Base-by-base conservation (phyloP, 2,329 filamentous ascomycete species). In the Boeremia lycopersici region DNA sequence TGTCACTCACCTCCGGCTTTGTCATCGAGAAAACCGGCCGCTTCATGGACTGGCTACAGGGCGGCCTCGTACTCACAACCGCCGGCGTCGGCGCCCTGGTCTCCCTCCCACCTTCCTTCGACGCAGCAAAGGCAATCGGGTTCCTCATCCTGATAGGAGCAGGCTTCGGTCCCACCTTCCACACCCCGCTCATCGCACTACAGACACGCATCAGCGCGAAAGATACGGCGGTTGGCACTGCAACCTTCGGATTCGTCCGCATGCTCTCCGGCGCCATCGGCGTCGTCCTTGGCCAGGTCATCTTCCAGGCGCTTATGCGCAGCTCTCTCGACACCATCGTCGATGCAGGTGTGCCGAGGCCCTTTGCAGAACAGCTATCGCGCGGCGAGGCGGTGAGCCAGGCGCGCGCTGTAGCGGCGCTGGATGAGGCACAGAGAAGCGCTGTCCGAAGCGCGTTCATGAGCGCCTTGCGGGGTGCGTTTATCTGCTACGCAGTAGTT, bases 151-250 rank as follows among this genome's bases (percentile, higher is more conserved):
- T 85, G 8, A 74, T 76, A 2, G 83, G 82, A 0, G 64, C 81
- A 1, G 84, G 84, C 0, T 76, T 78, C 2, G 83, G 81, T 0
- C 73, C 82, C 5, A 77, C 84, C 1, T 85, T 86, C 63, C 82
- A 85, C 56, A 78, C 83, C 0, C 86, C 78, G 3, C 75, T 76
- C 8, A 80, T 84, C 11, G 73, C 76, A 0, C 74, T 90, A 5
- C 88, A 91, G 63, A 80, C 62, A 74, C 80, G 44, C 11, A 84
- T 89, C 34, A 77, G 79, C 13, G 81, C 81, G 6, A 74, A 78
- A 10, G 81, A 85, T 13, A 76, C 74, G 6, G 82, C 81, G 0
- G 75, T 79, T 0, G 82, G 82, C 0, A 84, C 81, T 0, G 77
- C 82, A 0, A 81, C 82, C 0, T 74, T 84, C 13, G 76, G 77